Percentiles rank a stretch among this genome's conserved stretches.
phyloP scores from a whole-genome alignment of 768 basidiomycete genomes.

The Sistotremastrum suecicum region DNA sequence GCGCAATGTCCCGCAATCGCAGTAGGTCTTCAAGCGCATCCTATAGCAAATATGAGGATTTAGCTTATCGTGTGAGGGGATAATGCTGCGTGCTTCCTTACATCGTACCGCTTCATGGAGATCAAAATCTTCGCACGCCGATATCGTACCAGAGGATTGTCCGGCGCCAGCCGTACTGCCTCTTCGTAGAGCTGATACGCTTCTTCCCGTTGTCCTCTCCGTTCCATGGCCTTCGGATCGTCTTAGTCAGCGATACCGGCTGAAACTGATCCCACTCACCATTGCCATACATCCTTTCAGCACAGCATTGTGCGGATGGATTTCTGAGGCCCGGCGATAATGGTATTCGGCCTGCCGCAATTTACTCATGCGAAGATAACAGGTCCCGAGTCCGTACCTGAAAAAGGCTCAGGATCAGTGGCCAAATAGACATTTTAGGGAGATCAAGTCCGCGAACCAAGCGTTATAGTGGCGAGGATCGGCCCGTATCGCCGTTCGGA shows the following conservation, averaged over 20 bases:
- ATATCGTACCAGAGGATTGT: slow-evolving; percentile 90
- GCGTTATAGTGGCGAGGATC: slow-evolving; percentile 96
- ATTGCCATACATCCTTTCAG: slow-evolving; percentile 91
- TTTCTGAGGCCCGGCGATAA: slow-evolving; percentile 80
- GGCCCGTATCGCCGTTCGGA: slow-evolving; percentile 80
- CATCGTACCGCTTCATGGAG: slow-evolving; percentile 69
- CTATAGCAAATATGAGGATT: slow-evolving; percentile 29
- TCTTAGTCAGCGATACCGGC: slow-evolving; percentile 1
- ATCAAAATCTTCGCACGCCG: slow-evolving; percentile 86
- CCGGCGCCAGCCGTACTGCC: slow-evolving; percentile 66
- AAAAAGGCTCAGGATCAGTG: slow-evolving; percentile 20
- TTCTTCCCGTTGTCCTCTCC: slow-evolving; percentile 59
- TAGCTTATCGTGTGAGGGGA: not conserved
- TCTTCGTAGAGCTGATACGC: slow-evolving; percentile 73
- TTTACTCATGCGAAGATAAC: slow-evolving; percentile 91
- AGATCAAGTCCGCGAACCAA: slow-evolving; percentile 47
- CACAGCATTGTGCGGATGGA: slow-evolving; percentile 93
- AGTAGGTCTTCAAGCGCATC: slow-evolving; percentile 72
- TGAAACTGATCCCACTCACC: slow-evolving; percentile 38
- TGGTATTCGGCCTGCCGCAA: slow-evolving; percentile 90
- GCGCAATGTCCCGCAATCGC: slow-evolving; percentile 64
- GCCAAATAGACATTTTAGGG: slow-evolving; percentile 4
- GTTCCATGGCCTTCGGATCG: slow-evolving; percentile 64
- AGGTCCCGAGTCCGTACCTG: slow-evolving; percentile 98
- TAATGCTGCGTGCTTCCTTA: slow-evolving; percentile 23